Percentiles rank a stretch among this genome's conserved stretches.
Conservation (phyloP, 2,329 filamentous ascomycete species). For the Diaporthe sp. region DNA sequence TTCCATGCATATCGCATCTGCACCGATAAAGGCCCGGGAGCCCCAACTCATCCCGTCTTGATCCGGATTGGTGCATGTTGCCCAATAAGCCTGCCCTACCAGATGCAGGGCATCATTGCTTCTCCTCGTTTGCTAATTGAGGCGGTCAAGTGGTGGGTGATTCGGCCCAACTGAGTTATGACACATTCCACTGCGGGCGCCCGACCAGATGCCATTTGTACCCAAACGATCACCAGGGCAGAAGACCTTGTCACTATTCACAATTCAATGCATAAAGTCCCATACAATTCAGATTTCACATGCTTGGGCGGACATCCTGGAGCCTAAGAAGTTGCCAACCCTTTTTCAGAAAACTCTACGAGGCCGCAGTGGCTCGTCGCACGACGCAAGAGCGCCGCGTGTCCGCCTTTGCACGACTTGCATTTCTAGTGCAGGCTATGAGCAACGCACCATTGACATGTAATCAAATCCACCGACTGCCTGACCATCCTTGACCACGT, state of each 20-base stretch:
- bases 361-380: not conserved
- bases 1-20: not conserved
- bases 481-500: not conserved
- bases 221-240: not conserved
- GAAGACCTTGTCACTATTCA: no score
- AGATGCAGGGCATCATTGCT: not conserved
- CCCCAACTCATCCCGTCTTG: not conserved
- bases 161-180: conserved; percentile 1
- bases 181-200: not conserved
- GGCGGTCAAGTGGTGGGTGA: not conserved
- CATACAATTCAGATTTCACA: not conserved
- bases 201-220: not conserved
- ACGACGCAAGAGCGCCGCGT: not conserved
- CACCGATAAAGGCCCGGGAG: not conserved
- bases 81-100: not conserved
- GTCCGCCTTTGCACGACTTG: not conserved
- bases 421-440: no score
- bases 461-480: not conserved
- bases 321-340: not conserved
- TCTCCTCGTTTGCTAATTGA: not conserved
- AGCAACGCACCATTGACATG: not conserved
- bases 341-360: not conserved
- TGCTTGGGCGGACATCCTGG: not conserved
- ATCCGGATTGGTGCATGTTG: not conserved
- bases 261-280: fast-evolving